Percentiles rank a stretch among this genome's conserved stretches.
These are phyloP conservation scores for Xerophyta viscosa DNA, from an alignment of 106 monocot genomes.

Conservation along the genomic window DNA sequence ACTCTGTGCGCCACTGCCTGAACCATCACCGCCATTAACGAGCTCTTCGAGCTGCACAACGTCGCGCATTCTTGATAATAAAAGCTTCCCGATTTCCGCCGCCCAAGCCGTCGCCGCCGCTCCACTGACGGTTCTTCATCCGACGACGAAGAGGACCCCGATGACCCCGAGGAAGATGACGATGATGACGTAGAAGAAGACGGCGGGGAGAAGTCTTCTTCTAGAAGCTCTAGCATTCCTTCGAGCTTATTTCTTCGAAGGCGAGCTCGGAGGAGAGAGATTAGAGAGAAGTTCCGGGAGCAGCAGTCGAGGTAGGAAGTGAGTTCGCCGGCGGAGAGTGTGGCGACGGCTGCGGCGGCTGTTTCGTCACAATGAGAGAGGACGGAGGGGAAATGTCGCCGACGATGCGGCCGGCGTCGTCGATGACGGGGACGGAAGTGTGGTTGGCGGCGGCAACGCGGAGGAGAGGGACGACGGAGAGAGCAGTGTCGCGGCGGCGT, in stretches of 20 bases:
- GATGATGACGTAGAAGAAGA: slow-evolving; percentile 1
- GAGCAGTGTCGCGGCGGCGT: not conserved
- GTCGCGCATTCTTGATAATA: slow-evolving; percentile 10
- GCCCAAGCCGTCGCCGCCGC: slow-evolving; percentile 6
- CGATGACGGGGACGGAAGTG: not conserved
- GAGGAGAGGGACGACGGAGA: not conserved
- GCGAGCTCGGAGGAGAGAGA: slow-evolving; percentile 28
- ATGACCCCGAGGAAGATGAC: slow-evolving; percentile 2
- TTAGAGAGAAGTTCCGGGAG: slow-evolving; percentile 20
- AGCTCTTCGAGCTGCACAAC: too few relatives aligned
- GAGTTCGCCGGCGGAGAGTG: slow-evolving; percentile 68
- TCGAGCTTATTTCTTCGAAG: slow-evolving; percentile 32
- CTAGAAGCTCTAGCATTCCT: slow-evolving; percentile 57
- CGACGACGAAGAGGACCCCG: slow-evolving; percentile 4
- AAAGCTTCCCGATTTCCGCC: slow-evolving; percentile 23
- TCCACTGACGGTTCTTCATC: slow-evolving; percentile 15
- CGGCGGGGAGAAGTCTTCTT: slow-evolving; percentile 10
- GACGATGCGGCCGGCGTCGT: not conserved
- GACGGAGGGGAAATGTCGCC: slow-evolving; percentile 21
- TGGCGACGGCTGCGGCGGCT: slow-evolving; percentile 45
- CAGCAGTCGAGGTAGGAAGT: slow-evolving; percentile 58
- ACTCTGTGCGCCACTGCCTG: slow-evolving; percentile 82
- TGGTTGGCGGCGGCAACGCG: not conserved
- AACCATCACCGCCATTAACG: slow-evolving; percentile 78
- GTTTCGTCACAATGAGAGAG: slow-evolving; percentile 47